Percentiles rank a stretch among this genome's conserved stretches.
These are phyloP conservation scores for Didymosphaeria variabile DNA, from an alignment of 2,329 filamentous ascomycete genomes.

Conservation along the genomic window DNA sequence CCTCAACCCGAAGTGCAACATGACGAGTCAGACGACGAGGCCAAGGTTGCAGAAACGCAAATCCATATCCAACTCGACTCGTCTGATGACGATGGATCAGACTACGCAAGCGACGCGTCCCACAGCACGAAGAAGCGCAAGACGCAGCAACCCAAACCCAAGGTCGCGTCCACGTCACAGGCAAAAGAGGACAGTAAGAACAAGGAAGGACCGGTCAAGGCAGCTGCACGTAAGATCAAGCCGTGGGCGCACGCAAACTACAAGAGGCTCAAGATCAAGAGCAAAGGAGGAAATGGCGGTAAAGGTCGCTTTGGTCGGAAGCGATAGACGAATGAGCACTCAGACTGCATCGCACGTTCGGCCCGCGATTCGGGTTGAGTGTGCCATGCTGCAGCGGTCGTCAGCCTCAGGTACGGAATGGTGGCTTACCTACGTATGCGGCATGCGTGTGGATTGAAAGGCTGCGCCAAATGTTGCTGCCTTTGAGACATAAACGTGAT, in stretches of 20 bases:
- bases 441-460: not conserved
- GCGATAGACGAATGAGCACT: slow-evolving; percentile 28
- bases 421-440: not conserved
- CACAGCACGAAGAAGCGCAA: slow-evolving; percentile 43
- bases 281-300: slow-evolving; percentile 53
- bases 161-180: slow-evolving; percentile 14
- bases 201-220: slow-evolving; percentile 46
- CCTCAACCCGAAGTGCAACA: slow-evolving; percentile 44
- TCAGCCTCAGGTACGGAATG: slow-evolving; percentile 15
- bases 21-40: slow-evolving; percentile 48
- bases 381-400: slow-evolving; percentile 8
- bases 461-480: slow-evolving; percentile 20
- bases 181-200: slow-evolving; percentile 24
- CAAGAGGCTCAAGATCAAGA: slow-evolving; percentile 60
- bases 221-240: slow-evolving; percentile 55
- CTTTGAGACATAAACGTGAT: slow-evolving; percentile 38
- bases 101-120: slow-evolving; percentile 54
- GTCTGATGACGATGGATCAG: slow-evolving; percentile 49
- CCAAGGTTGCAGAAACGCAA: slow-evolving; percentile 49
- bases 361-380: slow-evolving; percentile 11
- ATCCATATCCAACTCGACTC: slow-evolving; percentile 46
- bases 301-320: slow-evolving; percentile 53
- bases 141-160: slow-evolving; percentile 27
- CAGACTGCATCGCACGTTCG: slow-evolving; percentile 14
- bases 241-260: slow-evolving; percentile 59